Evolutionary conservation across 2,329 filamentous ascomycete species (phyloP), one percentile per base, ranked within the genome.

Genomic region (Basipetospora chlamydospora): DNA sequence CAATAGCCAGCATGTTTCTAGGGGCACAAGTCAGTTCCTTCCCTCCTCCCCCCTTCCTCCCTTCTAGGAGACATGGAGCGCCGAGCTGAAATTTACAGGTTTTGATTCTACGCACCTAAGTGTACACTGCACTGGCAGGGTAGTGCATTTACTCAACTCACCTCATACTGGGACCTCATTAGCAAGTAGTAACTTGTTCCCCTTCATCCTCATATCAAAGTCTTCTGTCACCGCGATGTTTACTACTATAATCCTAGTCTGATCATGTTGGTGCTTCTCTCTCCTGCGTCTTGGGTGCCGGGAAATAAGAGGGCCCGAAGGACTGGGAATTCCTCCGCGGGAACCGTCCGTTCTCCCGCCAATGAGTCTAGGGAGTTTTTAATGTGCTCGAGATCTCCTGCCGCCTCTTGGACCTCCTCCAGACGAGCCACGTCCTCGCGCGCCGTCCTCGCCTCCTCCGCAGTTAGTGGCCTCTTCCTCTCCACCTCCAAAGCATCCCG

Each of bases 381-480:
- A 1, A 56, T 39, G 38, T 51, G 44, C 15, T 34, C 39, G 1
- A 52, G 37, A 42, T 49, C 43, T 18, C 33, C 44, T 6, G 34
- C 37, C 7, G 46, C 44, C 10, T 46, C 42, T 21, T 47, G 37
- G 16, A 43, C 37, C 11, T 37, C 37, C 12, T 40, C 39, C n/a
- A 57, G 41, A 30, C 39, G 48, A 22, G 44, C 33, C 15, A 56
- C 23, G 29, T 51, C 52, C 7, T 39, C 36, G 39, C 42, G n/a
- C 1, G 51, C 53, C 8, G 28, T 37, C 15, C 28, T 35, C 38
- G 31, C 46, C 45, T 58, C 54, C 3, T 35, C 36, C 17, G 26
- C 26, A 2, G 49, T 54, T 41, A 56, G 26, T 1, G 46, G 47
- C 22, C 55, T 42, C 28, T 40, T 26, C 18, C 55, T 46, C 41